Conservation (phyloP, 2,329 filamentous ascomycete species). For the Neocatenulostroma microsporum region DNA sequence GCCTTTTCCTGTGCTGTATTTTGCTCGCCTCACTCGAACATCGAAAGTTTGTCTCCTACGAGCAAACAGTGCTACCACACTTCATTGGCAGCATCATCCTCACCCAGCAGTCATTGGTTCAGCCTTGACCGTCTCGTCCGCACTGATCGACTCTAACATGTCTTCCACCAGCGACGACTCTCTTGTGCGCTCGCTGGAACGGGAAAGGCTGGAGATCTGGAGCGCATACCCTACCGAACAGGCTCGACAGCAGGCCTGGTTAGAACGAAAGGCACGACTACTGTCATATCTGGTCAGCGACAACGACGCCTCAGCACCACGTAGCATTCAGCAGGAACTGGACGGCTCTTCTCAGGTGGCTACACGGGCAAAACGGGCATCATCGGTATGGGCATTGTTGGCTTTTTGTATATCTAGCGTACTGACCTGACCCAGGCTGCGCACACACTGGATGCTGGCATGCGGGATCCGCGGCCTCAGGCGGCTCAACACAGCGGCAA, state of each 20-base stretch:
- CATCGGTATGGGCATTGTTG: too few species aligned
- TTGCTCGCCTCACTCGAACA: slow-evolving; percentile 5
- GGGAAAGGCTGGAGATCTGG: slow-evolving; percentile 32
- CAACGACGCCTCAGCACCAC: slow-evolving; percentile 9
- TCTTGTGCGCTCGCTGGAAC: slow-evolving; percentile 20
- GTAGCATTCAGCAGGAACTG: slow-evolving; percentile 1
- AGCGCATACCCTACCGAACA: slow-evolving; percentile 26
- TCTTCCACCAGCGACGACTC: slow-evolving; percentile 4
- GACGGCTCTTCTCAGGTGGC: slow-evolving; percentile 1
- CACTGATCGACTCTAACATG: slow-evolving; percentile 3
- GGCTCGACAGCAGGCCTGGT: slow-evolving; percentile 31
- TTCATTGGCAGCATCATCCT: background rate
- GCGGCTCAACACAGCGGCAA: slow-evolving; percentile 6
- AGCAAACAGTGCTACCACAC: slow-evolving; percentile 2
- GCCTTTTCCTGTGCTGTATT: slow-evolving; percentile 1
- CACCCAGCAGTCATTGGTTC: background rate
- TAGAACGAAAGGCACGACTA: slow-evolving; percentile 20
- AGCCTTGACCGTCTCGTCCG: background rate
- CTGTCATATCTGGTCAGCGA: slow-evolving; percentile 12
- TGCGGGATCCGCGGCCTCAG: slow-evolving; percentile 1
- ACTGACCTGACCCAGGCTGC: too few species aligned
- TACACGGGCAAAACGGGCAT: too few species aligned
- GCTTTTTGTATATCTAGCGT: too few species aligned
- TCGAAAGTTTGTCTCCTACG: slow-evolving; percentile 2
- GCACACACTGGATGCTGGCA: background rate